phyloP scores from a whole-genome alignment of 495 filamentous ascomycete species.

The Aspergillus hancockii region DNA sequence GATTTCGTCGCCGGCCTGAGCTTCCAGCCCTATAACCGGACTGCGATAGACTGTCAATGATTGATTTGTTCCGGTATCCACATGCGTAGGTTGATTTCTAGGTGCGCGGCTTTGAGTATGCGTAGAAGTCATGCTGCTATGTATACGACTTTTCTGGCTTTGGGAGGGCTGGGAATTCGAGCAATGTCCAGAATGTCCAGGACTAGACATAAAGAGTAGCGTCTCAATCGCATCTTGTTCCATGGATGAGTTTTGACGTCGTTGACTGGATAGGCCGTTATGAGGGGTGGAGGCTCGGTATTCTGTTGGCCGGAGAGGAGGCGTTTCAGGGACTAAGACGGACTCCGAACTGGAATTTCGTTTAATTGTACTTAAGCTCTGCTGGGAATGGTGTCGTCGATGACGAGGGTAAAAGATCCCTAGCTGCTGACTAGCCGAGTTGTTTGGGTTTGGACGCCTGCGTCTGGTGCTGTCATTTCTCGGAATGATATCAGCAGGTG shows the following conservation, averaged over 20 bases:
- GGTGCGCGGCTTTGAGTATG: conserved; percentile 20
- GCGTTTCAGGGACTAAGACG: conserved; percentile 32
- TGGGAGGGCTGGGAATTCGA: conserved; percentile 34
- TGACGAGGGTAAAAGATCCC: conserved; percentile 32
- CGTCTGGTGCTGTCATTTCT: conserved; percentile 29
- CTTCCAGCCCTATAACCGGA: conserved; percentile 28
- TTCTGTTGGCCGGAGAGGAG: conserved; percentile 35
- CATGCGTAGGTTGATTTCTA: conserved; percentile 25
- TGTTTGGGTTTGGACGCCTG: conserved; percentile 45
- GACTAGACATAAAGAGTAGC: conserved; percentile 84
- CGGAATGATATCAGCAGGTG: conserved; percentile 56
- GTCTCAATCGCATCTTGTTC: conserved; percentile 90
- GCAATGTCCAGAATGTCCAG: conserved; percentile 65
- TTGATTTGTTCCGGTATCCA: conserved; percentile 16
- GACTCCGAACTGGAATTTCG: conserved; percentile 24
- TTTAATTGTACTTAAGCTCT: conserved; percentile 26
- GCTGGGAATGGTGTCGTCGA: conserved; percentile 40
- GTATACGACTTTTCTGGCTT: conserved; percentile 25
- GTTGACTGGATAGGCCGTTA: conserved; percentile 33
- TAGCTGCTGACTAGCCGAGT: conserved; percentile 19
- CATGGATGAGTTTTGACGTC: conserved; percentile 66
- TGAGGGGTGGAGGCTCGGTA: conserved; percentile 26
- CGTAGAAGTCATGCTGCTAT: conserved; percentile 35
- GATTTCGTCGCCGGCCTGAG: conserved; percentile 49
- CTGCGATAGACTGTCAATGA: conserved; percentile 2